These are phyloP conservation scores for Xylaria sp. DNA, from an alignment of 2,329 filamentous ascomycete genomes.

Conservation along the genomic window DNA sequence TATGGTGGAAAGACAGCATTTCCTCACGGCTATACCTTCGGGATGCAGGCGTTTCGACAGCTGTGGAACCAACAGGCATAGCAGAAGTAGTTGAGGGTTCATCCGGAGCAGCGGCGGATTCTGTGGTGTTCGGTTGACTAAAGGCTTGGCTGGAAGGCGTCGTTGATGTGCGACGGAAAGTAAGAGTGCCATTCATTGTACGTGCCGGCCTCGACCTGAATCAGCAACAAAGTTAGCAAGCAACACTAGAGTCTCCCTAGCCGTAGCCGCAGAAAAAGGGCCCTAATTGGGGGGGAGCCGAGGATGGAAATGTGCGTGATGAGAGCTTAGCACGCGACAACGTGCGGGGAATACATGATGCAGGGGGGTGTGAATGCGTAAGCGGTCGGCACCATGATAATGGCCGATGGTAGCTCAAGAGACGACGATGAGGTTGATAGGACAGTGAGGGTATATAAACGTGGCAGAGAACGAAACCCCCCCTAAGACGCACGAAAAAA, in stretches of 20 bases:
- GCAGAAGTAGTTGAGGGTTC: constrained; percentile 51
- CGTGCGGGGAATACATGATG: constrained; percentile 6
- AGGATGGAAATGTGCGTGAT: constrained; percentile 6
- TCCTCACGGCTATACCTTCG: constrained; percentile 73
- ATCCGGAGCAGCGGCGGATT: constrained; percentile 26
- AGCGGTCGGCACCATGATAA: not conserved
- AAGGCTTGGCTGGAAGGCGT: constrained; percentile 42
- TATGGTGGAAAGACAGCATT: constrained; percentile 64
- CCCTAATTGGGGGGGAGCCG: not conserved
- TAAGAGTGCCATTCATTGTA: constrained; percentile 57
- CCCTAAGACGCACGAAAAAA: too few relatives aligned
- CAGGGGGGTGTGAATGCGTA: not conserved
- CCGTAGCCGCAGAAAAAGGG: not conserved
- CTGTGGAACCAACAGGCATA: constrained; percentile 50
- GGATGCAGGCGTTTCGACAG: constrained; percentile 42
- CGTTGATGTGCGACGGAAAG: constrained; percentile 59
- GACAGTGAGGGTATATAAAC: not conserved
- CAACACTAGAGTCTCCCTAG: not conserved
- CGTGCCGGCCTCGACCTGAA: constrained; percentile 54
- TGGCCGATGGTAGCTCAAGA: not conserved
- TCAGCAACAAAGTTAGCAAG: constrained; percentile 6
- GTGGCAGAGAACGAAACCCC: too few relatives aligned
- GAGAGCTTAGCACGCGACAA: constrained; percentile 1
- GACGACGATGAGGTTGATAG: not conserved
- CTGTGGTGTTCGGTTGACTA: constrained; percentile 34